Percentiles rank a stretch among this genome's conserved stretches.
phyloP scores from a whole-genome alignment of 345 rosid genomes.

The Salix brachista region DNA sequence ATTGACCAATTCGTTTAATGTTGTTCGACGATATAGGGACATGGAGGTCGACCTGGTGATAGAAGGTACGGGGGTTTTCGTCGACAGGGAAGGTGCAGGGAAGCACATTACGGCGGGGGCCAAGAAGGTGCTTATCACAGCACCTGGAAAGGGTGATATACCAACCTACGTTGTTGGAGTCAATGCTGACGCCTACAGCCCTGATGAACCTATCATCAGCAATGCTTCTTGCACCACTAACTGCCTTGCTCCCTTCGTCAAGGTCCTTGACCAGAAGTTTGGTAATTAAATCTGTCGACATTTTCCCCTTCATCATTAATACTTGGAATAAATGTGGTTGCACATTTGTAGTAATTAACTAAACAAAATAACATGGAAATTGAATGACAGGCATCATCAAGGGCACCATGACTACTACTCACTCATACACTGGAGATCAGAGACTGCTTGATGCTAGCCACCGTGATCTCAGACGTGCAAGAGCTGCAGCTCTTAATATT shows the following conservation, averaged over 20 bases:
- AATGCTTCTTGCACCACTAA: constrained; percentile 99
- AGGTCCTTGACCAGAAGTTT: constrained; percentile 94
- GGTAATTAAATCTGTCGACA: constrained; percentile 39
- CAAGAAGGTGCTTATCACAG: constrained; percentile 92
- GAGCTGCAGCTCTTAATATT: constrained; percentile 93
- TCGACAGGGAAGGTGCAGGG: constrained; percentile 94
- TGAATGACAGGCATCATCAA: constrained; percentile 67
- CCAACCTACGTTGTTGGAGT: constrained; percentile 96
- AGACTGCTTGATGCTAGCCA: constrained; percentile 90
- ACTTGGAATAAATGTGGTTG: neutral
- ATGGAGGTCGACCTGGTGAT: constrained; percentile 80
- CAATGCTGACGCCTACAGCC: constrained; percentile 73
- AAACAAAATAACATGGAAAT: neutral
- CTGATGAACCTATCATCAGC: constrained; percentile 79
- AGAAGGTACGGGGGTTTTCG: constrained; percentile 97
- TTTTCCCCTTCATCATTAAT: neutral
- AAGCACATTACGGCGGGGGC: constrained; percentile 93
- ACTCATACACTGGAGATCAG: constrained; percentile 98
- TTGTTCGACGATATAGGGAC: constrained; percentile 43
- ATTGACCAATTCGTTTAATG: neutral
- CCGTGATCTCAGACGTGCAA: constrained; percentile 93
- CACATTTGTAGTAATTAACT: neutral
- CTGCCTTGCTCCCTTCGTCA: constrained; percentile 98
- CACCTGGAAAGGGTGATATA: constrained; percentile 97
- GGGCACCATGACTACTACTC: constrained; percentile 99